Conservation (phyloP, 2,329 filamentous ascomycete species). For the Ascochyta lentis region DNA sequence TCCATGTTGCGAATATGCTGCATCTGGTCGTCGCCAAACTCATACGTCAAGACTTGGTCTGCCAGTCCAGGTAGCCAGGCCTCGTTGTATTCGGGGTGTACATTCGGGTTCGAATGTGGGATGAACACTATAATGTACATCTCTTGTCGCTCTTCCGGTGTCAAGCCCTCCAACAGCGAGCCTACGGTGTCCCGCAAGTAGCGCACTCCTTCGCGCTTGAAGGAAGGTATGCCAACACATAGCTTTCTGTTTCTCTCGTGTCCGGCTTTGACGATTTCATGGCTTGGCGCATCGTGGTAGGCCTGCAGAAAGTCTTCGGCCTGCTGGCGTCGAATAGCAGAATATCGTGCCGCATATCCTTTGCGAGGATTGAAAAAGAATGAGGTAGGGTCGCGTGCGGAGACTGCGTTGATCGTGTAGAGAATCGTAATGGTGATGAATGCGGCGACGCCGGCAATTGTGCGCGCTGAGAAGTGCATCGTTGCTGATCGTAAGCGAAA, state of each 20-base stretch:
- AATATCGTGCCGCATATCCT: constrained; percentile 44
- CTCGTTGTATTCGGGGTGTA: constrained; percentile 51
- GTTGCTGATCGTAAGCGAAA: constrained; percentile 10
- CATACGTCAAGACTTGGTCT: constrained; percentile 53
- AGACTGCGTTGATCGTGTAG: constrained; percentile 35
- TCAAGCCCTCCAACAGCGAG: constrained; percentile 53
- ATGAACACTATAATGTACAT: constrained; percentile 55
- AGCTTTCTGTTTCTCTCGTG: constrained; percentile 36
- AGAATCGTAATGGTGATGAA: constrained; percentile 28
- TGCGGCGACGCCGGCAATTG: constrained; percentile 25
- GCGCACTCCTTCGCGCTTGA: constrained; percentile 48
- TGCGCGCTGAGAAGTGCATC: constrained; percentile 35
- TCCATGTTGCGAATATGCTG: constrained; percentile 46
- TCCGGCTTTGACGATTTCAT: constrained; percentile 25
- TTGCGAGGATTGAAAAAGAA: constrained; percentile 44
- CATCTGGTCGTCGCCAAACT: constrained; percentile 41
- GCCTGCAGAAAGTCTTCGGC: constrained; percentile 37
- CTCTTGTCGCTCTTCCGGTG: constrained; percentile 49
- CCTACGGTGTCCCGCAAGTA: constrained; percentile 55
- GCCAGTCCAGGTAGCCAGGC: constrained; percentile 51
- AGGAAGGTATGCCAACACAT: constrained; percentile 55
- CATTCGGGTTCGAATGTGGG: constrained; percentile 51
- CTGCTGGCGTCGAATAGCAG: constrained; percentile 37
- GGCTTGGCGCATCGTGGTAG: constrained; percentile 21
- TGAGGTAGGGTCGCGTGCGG: constrained; percentile 45